Evolutionary conservation across 768 basidiomycete genomes (phyloP), one percentile per base, ranked within the genome.

Genomic region (Coprinopsis strossmayeri): DNA sequence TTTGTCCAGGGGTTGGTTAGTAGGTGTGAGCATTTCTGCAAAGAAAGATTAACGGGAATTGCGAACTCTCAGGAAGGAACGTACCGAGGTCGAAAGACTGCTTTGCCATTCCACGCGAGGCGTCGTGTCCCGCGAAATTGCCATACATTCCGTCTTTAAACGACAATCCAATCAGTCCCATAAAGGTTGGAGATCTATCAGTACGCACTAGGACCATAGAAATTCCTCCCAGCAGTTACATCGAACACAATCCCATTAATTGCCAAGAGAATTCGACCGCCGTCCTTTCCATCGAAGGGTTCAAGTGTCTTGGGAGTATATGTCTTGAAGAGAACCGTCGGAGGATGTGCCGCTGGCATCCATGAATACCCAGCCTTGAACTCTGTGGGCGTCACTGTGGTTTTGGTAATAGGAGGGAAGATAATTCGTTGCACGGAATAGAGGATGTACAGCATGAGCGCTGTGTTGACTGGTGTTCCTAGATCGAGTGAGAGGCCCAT

Each of bases 111-210:
- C 95, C 94, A 30, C 94, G 73, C 13, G 91, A 94, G 1, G 95
- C 95, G 67, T 99, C 95, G 42, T 94, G 69, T 3, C 95, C 96
- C 2, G 96, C 94, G 71, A 99, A 98, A 66, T 94, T 95, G 25
- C 91, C 93, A 61, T 97, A 97, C 79, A 93, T 91, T 0, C 94
- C 95, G 58, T 84, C 95, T 96, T 55, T 24, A 34, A 39, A 43
- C 23, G 40, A 2, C 17, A 11, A 45, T 23, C 5, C 10, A 25
- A 25, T 15, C 20, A 28, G 20, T 26, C 9, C 1, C 23, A 17
- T 10, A 12, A 17, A 37, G 5, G n/a, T 28, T n/a, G 11, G 9
- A 12, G 3, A 26, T 13, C n/a, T n/a, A n/a, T 28, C 12, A 30
- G 46, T 28, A 66, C 86, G 61, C 51, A 95, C 95, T 83, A 18